Evolutionary conservation across 1,139 yeast genomes (phyloP).

Genomic region (Geotrichum phurueaensis): DNA sequence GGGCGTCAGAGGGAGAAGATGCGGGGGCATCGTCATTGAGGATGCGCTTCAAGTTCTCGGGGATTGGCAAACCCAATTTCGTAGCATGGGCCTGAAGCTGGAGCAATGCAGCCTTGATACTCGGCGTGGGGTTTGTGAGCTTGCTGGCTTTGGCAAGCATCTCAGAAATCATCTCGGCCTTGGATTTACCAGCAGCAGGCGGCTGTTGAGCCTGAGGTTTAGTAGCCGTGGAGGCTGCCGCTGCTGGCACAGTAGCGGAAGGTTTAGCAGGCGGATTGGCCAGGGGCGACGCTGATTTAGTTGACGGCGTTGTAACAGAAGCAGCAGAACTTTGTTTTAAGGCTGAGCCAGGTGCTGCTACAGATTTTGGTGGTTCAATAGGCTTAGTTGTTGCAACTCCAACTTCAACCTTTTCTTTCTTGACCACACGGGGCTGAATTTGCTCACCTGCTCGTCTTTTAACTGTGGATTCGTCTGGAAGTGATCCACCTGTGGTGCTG

Average conservation of each 20-base stretch:
- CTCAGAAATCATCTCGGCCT: constrained; percentile 34
- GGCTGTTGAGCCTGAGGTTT: constrained; percentile 13
- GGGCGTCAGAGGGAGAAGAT: neutral
- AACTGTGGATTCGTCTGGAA: constrained; percentile 9
- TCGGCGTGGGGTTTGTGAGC: constrained; percentile 35
- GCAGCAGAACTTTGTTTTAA: constrained; percentile 13
- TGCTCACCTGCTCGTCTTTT: neutral
- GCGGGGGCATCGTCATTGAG: neutral
- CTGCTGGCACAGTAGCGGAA: constrained; percentile 4
- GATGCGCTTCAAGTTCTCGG: constrained; percentile 6
- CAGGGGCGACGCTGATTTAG: constrained; percentile 8
- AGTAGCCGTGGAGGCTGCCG: neutral
- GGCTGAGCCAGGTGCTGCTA: neutral
- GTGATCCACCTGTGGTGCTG: constrained; percentile 11
- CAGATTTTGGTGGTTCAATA: neutral
- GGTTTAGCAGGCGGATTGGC: constrained; percentile 15
- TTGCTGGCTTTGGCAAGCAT: constrained; percentile 36
- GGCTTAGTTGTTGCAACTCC: neutral
- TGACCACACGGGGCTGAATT: neutral
- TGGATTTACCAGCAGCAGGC: constrained; percentile 11
- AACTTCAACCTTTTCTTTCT: neutral
- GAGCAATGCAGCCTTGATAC: constrained; percentile 33
- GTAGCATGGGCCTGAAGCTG: constrained; percentile 35
- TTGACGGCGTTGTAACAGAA: neutral
- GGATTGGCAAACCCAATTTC: constrained; percentile 21